Base-by-base conservation (phyloP, 805 yeast genomes). In the Grigorovia humatica region DNA sequence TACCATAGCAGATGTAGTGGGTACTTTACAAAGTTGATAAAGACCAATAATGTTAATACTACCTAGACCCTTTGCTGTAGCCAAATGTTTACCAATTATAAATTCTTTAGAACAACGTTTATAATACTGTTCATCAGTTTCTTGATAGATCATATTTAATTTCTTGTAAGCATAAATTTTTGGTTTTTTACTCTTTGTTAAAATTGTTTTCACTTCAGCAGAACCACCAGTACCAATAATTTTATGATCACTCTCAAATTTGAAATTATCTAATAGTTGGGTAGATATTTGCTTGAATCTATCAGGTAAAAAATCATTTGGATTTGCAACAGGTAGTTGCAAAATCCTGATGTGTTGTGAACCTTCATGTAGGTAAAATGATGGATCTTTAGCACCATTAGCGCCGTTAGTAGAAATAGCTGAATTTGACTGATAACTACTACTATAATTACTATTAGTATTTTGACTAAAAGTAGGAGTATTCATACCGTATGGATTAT, bases 211-310 rank as follows among this genome's bases (percentile, higher is more conserved):
- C 19, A 85, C 89, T 48, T 78, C 77, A 5, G 88, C 78, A 2
- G 85, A 78, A 2, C 90, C 90, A 47, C 95, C 93, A 51, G 76
- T 78, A 2, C 90, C 93, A 48, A 85, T 64, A 47, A 74, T 77
- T 50, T 75, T 74, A 23, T 71, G 71, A 48, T 70, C 71, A 27
- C 70, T 69, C 2, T 74, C 71, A 18, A 76, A 56, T 44, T 74
- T 78, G 60, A 79, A 85, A 51, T 77, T 79, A 46, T 81, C 83
- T 32, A 74, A 71, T 52, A 86, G 66, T 44, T 74, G 73, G 2
- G 73, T 67, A 50, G 73, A 71, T 0, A 67, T 65, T 61, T 82
- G 80, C 49, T 77, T 71, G 55, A 78, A 69, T 4, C 73, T 76
- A 0, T 62, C 69, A 0, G 91, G 90, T 18, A 85, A 65, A 55